Evolutionary conservation across 768 basidiomycete species (phyloP).

Genomic region (Leccinum sublutescens): DNA sequence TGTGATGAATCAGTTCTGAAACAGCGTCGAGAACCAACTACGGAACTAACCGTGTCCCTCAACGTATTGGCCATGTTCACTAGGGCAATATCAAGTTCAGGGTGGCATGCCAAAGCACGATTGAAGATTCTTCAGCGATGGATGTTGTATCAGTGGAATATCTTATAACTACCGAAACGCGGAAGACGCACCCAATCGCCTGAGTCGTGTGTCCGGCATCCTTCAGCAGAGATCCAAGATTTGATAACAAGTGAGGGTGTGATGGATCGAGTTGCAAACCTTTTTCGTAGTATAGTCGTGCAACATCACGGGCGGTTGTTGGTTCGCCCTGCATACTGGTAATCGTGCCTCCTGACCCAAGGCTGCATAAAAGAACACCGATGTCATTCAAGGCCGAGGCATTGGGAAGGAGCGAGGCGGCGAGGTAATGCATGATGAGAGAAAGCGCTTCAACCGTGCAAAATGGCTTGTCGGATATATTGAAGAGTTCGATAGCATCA

Average conservation of each 20-base stretch:
- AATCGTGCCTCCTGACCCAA: conserved; percentile 24
- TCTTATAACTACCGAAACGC: not conserved
- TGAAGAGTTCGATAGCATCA: conserved; percentile 24
- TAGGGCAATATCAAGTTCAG: conserved; percentile 49
- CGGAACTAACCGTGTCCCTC: conserved; percentile 42
- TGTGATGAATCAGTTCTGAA: conserved; percentile 10
- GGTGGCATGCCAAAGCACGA: conserved; percentile 39
- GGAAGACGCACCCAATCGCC: conserved; percentile 39
- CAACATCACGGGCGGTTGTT: conserved; percentile 36
- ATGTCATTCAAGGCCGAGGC: conserved; percentile 51
- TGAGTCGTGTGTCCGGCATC: conserved; percentile 42
- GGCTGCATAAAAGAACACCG: conserved; percentile 44
- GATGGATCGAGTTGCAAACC: conserved; percentile 44
- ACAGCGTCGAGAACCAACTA: not conserved
- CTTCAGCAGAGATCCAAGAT: conserved; percentile 49
- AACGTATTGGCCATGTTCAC: conserved; percentile 52
- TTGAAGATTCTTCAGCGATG: conserved; percentile 36
- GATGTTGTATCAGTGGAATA: conserved; percentile 4
- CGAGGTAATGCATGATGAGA: conserved; percentile 48
- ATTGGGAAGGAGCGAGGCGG: conserved; percentile 42
- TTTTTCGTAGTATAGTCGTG: conserved; percentile 43
- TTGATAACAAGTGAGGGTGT: conserved; percentile 51
- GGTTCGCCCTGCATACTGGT: conserved; percentile 19
- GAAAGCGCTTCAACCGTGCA: conserved; percentile 37
- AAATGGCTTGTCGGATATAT: conserved; percentile 27